These are phyloP conservation scores for Mariannaea elegans DNA, from an alignment of 2,329 filamentous ascomycete genomes.

Conservation along the genomic window DNA sequence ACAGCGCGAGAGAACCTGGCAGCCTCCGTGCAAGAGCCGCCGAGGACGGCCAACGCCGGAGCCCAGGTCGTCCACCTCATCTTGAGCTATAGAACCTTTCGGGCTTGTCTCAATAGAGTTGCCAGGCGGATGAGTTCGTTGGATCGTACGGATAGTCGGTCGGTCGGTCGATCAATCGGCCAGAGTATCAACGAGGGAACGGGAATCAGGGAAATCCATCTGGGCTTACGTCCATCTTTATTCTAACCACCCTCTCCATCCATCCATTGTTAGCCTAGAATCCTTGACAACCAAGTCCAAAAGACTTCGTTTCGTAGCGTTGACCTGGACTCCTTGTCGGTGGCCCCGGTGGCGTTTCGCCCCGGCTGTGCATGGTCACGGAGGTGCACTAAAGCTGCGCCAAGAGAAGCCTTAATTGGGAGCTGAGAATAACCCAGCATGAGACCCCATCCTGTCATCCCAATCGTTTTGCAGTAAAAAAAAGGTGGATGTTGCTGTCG, in stretches of 20 bases:
- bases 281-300: background rate
- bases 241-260: background rate
- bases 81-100: too few species aligned
- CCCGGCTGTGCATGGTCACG: constrained; percentile 16
- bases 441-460: background rate
- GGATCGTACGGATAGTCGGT: background rate
- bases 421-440: constrained; percentile 11
- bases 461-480: background rate
- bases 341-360: constrained; percentile 23
- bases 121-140: too few species aligned
- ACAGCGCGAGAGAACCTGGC: constrained; percentile 41
- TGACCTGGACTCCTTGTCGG: constrained; percentile 14
- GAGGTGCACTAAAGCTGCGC: constrained; percentile 18
- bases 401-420: constrained; percentile 24
- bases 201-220: background rate
- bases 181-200: background rate
- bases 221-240: constrained; percentile 15
- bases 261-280: background rate
- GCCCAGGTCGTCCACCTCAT: constrained; percentile 40
- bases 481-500: background rate
- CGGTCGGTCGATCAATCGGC: background rate
- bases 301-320: background rate
- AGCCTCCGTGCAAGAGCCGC: constrained; percentile 25
- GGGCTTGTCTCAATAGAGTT: background rate
- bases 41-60: constrained; percentile 25